Percentiles rank a stretch among this genome's conserved stretches.
Conservation (phyloP, 2,329 filamentous ascomycete genomes). For the Pseudogymnoascus sp. region DNA sequence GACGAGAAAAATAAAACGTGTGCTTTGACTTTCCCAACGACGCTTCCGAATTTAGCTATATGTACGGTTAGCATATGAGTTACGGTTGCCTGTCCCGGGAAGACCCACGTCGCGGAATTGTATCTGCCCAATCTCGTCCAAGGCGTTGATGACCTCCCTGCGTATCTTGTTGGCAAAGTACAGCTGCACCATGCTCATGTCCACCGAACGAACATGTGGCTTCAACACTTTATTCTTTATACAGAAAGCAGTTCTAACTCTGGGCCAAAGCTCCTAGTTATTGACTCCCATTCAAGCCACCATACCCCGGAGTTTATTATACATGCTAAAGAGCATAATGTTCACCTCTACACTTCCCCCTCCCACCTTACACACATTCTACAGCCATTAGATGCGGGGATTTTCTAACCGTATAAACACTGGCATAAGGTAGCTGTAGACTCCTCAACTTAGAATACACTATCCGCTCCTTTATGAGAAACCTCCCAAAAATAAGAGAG, state of each 20-base stretch:
- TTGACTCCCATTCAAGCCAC: background rate
- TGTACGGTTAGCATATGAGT: constrained; percentile 19
- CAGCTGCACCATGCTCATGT: no score
- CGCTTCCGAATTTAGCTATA: constrained; percentile 81
- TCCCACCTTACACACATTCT: background rate
- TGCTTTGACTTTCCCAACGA: no score
- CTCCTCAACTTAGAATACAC: background rate
- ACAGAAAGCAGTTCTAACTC: background rate
- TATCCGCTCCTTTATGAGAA: background rate
- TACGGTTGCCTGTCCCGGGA: constrained; percentile 13
- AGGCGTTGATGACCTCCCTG: constrained; percentile 89
- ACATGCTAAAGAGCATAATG: background rate
- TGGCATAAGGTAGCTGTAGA: background rate
- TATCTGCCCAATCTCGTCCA: constrained; percentile 92
- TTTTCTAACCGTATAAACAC: background rate
- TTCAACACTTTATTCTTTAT: background rate
- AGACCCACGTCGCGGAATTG: constrained; percentile 84
- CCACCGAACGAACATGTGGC: background rate
- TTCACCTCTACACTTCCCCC: background rate
- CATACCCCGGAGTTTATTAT: background rate
- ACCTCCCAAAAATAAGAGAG: background rate
- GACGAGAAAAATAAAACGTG: no score
- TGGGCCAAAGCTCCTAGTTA: background rate
- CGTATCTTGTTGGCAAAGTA: constrained; percentile 43
- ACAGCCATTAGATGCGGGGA: constrained; percentile 4